Evolutionary conservation across 257 asterid species (phyloP).

Genomic region (Jaltomata sinuosa): DNA sequence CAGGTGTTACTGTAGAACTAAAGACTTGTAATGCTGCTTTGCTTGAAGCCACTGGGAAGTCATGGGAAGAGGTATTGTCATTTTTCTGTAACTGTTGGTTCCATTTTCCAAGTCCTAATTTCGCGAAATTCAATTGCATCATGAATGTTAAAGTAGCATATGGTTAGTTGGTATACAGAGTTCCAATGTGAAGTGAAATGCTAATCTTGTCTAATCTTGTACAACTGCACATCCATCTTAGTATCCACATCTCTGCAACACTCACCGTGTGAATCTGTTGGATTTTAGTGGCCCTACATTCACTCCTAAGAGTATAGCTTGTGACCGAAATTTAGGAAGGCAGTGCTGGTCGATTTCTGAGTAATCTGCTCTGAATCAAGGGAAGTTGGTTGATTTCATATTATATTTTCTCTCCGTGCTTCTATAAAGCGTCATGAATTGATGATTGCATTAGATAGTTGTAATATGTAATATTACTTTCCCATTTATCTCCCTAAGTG

Average conservation of each 20-base stretch:
- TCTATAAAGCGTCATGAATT: background rate
- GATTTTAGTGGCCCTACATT: background rate
- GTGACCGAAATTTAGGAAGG: background rate
- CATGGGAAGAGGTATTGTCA: conserved; percentile 82
- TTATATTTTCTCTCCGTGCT: background rate
- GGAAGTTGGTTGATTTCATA: background rate
- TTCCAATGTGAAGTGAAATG: background rate
- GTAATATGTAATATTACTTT: background rate
- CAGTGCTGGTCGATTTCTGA: background rate
- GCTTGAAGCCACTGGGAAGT: conserved; percentile 76
- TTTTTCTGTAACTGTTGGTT: background rate
- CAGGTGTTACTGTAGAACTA: conserved; percentile 69
- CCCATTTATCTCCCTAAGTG: background rate
- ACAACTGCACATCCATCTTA: background rate
- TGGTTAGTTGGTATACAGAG: background rate
- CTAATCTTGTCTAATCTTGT: background rate
- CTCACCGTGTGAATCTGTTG: background rate
- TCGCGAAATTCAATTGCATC: background rate
- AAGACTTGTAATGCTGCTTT: conserved; percentile 91
- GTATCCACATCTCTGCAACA: background rate
- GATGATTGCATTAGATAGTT: background rate
- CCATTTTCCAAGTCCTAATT: background rate
- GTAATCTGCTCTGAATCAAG: background rate
- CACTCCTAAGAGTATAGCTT: background rate
- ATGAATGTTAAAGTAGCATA: background rate